A percentile compares a stretch with the other conserved stretches of the same genome.
These are phyloP conservation scores for Tetratostichococcus sp. DNA, from an alignment of 139 green algal species.

Conservation along the genomic window DNA sequence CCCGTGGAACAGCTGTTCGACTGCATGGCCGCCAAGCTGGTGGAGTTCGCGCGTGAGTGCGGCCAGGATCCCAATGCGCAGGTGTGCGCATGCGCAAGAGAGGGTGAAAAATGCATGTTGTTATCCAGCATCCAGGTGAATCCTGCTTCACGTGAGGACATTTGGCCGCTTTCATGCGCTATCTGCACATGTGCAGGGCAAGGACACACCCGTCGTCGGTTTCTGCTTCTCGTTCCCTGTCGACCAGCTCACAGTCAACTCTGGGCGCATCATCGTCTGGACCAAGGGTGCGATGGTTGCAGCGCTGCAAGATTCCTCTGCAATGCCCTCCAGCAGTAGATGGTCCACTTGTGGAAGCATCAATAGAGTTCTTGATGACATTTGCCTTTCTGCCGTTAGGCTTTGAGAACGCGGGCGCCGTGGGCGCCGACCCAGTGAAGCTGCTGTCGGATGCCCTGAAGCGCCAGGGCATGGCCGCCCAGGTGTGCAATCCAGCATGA, in stretches of 20 bases:
- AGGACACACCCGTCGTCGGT: slow-evolving; percentile 54
- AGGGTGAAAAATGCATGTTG: no score
- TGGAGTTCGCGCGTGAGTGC: slow-evolving; percentile 30
- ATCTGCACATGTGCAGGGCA: no score
- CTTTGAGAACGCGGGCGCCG: slow-evolving; percentile 28
- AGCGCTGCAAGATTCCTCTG: no score
- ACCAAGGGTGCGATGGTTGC: slow-evolving; percentile 69
- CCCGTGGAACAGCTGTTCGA: slow-evolving; percentile 62
- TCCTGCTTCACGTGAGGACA: no score
- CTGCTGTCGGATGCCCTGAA: slow-evolving; percentile 37
- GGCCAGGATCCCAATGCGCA: neutral
- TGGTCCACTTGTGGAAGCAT: no score
- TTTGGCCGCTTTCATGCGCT: no score
- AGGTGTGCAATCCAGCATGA: neutral
- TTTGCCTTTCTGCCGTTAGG: no score
- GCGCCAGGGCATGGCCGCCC: neutral
- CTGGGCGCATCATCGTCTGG: slow-evolving; percentile 78
- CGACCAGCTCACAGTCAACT: slow-evolving; percentile 70
- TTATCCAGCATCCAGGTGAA: no score
- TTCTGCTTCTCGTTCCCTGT: slow-evolving; percentile 93
- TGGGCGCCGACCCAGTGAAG: slow-evolving; percentile 50
- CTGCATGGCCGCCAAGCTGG: slow-evolving; percentile 52
- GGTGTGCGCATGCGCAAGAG: no score
- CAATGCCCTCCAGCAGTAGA: no score
- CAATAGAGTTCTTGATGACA: no score